phyloP scores from a whole-genome alignment of 306 rosid genomes.

The Vicia sativa region DNA sequence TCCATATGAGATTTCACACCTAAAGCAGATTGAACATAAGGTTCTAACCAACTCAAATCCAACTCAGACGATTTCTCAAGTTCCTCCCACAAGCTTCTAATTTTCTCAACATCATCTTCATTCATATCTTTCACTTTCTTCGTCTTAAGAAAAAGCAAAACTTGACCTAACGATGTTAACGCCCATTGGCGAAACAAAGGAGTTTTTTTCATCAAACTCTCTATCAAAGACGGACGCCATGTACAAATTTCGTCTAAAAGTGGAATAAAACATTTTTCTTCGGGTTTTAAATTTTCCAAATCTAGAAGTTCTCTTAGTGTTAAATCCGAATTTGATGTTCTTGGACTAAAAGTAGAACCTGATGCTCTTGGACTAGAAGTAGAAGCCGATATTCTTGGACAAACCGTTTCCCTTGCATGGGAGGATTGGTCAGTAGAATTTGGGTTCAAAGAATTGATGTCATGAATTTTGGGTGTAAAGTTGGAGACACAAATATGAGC shows the following conservation, averaged over 20 bases:
- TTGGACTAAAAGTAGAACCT: slow-evolving; percentile 32
- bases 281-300: slow-evolving; percentile 18
- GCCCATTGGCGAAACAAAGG: slow-evolving; percentile 41
- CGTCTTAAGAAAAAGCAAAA: slow-evolving; percentile 42
- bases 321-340: slow-evolving; percentile 9
- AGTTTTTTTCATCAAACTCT: slow-evolving; percentile 29
- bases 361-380: slow-evolving; percentile 34
- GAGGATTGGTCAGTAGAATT: slow-evolving; percentile 23
- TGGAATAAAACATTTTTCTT: slow-evolving; percentile 37
- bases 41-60: slow-evolving; percentile 49
- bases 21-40: slow-evolving; percentile 46
- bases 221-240: slow-evolving; percentile 39
- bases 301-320: slow-evolving; percentile 41
- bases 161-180: slow-evolving; percentile 43
- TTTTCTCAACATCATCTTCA: slow-evolving; percentile 30
- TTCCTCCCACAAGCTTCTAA: slow-evolving; percentile 44
- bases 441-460: slow-evolving; percentile 5
- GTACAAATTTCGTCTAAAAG: slow-evolving; percentile 45
- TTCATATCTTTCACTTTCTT: slow-evolving; percentile 40
- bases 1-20: slow-evolving; percentile 36
- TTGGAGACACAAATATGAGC: slow-evolving; percentile 69
- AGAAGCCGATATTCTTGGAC: slow-evolving; percentile 26
- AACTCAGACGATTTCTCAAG: slow-evolving; percentile 44
- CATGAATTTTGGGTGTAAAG: slow-evolving; percentile 22
- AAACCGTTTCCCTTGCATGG: slow-evolving; percentile 13